These are phyloP conservation scores for Sisymbrium altissimum DNA, from an alignment of 345 rosid genomes.

Conservation along the genomic window DNA sequence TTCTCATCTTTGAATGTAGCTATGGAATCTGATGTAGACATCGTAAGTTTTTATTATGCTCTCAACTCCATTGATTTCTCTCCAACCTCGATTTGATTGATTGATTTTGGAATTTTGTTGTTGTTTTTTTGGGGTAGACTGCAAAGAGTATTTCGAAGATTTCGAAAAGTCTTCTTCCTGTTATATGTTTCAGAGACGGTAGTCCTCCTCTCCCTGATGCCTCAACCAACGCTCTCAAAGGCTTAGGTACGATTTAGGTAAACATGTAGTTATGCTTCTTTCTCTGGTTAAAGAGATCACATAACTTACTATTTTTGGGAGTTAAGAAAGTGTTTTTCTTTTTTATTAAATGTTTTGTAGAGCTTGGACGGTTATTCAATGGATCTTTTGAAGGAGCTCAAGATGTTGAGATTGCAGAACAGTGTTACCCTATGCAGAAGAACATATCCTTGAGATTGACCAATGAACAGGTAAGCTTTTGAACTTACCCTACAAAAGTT, in stretches of 20 bases:
- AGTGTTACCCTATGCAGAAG: slow-evolving; percentile 84
- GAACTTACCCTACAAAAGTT: background rate
- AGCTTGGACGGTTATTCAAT: slow-evolving; percentile 45
- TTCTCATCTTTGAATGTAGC: slow-evolving; percentile 75
- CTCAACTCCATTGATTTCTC: background rate
- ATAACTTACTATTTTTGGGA: slow-evolving; percentile 1
- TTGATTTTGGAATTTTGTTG: background rate
- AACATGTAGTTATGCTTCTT: background rate
- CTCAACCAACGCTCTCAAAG: slow-evolving; percentile 44
- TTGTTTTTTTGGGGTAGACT: slow-evolving; percentile 41
- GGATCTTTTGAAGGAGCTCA: slow-evolving; percentile 49
- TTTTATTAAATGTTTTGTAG: slow-evolving; percentile 22
- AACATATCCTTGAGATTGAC: slow-evolving; percentile 62
- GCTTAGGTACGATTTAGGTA: slow-evolving; percentile 52
- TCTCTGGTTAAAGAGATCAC: background rate
- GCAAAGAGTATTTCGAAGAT: slow-evolving; percentile 42
- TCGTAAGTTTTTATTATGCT: slow-evolving; percentile 51
- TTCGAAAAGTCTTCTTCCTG: slow-evolving; percentile 56
- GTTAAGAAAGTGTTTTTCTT: slow-evolving; percentile 5
- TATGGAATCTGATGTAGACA: slow-evolving; percentile 71
- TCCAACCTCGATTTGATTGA: background rate
- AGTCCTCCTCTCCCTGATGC: slow-evolving; percentile 90
- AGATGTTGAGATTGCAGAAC: slow-evolving; percentile 57
- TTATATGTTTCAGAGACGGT: slow-evolving; percentile 88
- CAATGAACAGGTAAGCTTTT: slow-evolving; percentile 70